Conservation (phyloP, 2,329 filamentous ascomycete genomes). For the Gnomoniopsis sp. region DNA sequence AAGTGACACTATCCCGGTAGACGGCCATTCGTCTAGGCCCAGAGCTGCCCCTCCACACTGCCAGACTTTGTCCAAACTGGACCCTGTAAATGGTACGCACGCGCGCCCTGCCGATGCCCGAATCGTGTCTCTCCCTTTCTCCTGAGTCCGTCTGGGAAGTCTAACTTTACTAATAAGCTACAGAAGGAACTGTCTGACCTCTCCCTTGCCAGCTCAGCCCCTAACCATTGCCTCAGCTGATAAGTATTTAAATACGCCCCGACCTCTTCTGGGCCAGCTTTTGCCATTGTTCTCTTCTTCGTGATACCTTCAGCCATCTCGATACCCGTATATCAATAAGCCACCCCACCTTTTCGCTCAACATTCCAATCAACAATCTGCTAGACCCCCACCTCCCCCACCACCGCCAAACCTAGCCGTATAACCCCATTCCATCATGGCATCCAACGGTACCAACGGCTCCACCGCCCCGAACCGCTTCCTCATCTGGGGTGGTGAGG, state of each 20-base stretch:
- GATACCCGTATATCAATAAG: neutral
- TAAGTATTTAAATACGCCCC: neutral
- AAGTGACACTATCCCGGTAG: neutral
- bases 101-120: neutral
- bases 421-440: neutral
- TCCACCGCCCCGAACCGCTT: conserved; percentile 35
- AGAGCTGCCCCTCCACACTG: neutral
- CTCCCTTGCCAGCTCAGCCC: neutral
- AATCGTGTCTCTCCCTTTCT: neutral
- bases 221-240: neutral
- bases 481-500: conserved; percentile 63
- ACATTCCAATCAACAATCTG: neutral
- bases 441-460: conserved; percentile 26
- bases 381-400: neutral
- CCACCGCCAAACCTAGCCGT: neutral
- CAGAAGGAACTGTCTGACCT: neutral
- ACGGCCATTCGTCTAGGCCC: neutral
- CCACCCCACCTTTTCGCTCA: neutral
- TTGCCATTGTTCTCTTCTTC: neutral
- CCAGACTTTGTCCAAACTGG: neutral
- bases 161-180: neutral
- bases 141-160: neutral
- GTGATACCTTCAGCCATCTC: neutral
- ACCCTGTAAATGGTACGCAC: neutral
- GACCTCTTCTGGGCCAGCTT: neutral